Conservation (phyloP, 768 basidiomycete genomes). For the Mycena galericulata region DNA sequence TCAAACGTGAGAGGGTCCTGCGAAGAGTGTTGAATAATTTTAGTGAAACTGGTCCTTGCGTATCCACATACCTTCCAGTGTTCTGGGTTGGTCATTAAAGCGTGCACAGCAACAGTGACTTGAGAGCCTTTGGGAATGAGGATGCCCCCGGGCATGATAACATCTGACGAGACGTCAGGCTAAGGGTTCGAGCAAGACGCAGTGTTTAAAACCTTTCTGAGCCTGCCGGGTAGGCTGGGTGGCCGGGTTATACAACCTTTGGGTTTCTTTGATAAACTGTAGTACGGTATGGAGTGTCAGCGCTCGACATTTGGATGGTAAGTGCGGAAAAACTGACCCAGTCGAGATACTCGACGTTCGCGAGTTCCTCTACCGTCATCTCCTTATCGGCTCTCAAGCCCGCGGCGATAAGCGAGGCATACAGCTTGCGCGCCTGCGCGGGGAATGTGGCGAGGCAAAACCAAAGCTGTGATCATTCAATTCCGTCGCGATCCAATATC, state of each 20-base stretch:
- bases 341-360: slow-evolving; percentile 21
- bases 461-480: not conserved
- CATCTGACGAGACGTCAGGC: not conserved
- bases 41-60: not conserved
- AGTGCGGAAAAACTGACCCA: slow-evolving; percentile 1
- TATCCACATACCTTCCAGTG: slow-evolving; percentile 13
- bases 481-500: too few species aligned
- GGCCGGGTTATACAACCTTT: slow-evolving; percentile 21
- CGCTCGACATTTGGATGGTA: not conserved
- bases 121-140: slow-evolving; percentile 18
- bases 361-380: slow-evolving; percentile 17
- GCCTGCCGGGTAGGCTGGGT: slow-evolving; percentile 25
- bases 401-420: slow-evolving; percentile 22
- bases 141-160: slow-evolving; percentile 14
- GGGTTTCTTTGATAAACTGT: slow-evolving; percentile 23
- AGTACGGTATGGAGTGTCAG: too few species aligned
- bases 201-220: not conserved
- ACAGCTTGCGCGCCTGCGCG: slow-evolving; percentile 17
- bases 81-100: slow-evolving; percentile 20
- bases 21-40: not conserved
- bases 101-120: slow-evolving; percentile 22
- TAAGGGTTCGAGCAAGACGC: not conserved
- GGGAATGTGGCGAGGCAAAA: slow-evolving; percentile 25
- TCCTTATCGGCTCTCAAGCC: slow-evolving; percentile 17
- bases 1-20: slow-evolving; percentile 32